Evolutionary conservation across 1,139 yeast genomes (phyloP).

Genomic region (Suhomyces choctaworum): DNA sequence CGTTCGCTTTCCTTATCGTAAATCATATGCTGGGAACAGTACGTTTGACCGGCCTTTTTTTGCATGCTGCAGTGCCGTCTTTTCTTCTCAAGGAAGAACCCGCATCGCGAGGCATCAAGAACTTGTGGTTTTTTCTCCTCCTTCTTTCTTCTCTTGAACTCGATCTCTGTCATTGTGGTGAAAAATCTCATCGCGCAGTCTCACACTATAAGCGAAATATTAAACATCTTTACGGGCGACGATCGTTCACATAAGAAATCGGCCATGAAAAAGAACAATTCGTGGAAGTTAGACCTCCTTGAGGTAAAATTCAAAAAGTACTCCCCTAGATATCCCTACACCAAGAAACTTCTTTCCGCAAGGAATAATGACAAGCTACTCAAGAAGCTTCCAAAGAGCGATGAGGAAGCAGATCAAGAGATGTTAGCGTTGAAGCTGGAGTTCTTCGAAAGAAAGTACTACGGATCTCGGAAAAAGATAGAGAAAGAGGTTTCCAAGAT

Average conservation of each 20-base stretch:
- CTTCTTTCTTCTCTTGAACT: slow-evolving; percentile 19
- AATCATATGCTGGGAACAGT: slow-evolving; percentile 64
- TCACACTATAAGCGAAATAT: too few relatives aligned
- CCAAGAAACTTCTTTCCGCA: slow-evolving; percentile 50
- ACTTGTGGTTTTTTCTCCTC: neutral
- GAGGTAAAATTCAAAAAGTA: slow-evolving; percentile 47
- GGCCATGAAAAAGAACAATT: slow-evolving; percentile 15
- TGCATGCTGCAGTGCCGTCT: slow-evolving; percentile 63
- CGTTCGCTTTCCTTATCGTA: slow-evolving; percentile 30
- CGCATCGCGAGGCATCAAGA: slow-evolving; percentile 35
- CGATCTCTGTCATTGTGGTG: slow-evolving; percentile 9
- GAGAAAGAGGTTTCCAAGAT: slow-evolving; percentile 34
- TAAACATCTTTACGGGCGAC: slow-evolving; percentile 1
- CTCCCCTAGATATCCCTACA: slow-evolving; percentile 55
- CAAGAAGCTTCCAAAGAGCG: slow-evolving; percentile 39
- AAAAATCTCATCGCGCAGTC: slow-evolving; percentile 12
- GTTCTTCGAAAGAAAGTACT: slow-evolving; percentile 51
- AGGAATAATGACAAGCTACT: slow-evolving; percentile 47
- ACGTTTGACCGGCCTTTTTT: slow-evolving; percentile 48
- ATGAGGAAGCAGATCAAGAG: slow-evolving; percentile 44
- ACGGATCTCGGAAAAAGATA: slow-evolving; percentile 47
- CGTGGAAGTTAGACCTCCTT: slow-evolving; percentile 52
- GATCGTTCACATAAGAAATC: neutral
- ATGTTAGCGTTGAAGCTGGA: slow-evolving; percentile 48
- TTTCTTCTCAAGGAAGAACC: slow-evolving; percentile 47